Evolutionary conservation across 768 basidiomycete genomes (phyloP), one percentile per base, ranked within the genome.

Genomic region (Cystofilobasidium ferigula): DNA sequence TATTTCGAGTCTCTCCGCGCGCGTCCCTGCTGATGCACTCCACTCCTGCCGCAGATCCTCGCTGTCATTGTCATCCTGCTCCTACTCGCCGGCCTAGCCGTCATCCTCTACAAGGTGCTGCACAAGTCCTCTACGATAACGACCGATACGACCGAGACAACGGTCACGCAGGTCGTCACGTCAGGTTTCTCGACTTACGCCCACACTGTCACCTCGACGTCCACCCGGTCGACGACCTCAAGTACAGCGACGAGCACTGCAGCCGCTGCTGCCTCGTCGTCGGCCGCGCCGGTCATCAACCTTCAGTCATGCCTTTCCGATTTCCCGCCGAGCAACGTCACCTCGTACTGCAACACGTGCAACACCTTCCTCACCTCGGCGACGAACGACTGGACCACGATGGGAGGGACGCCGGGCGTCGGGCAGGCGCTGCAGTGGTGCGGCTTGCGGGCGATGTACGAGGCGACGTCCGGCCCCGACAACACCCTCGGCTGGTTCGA

Each of bases 381-480:
- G 1, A 69, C 67, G 5, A 77, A 75, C 63, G 76, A 77, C 58
- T 77, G 70, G 57, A 56, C 67, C 20, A 72, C 74, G 57, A 68
- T 72, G 0, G 72, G 69, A 5, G 74, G 74, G 61, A 70, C 72
- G 5, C 73, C 73, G 0, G 74, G 74, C 6, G 74, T 75, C 10
- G 75, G 75, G 4, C 70, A 74, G 7, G 74, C 73, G 7, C 60
- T 77, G 5, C 76, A 77, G 65, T 77, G 73, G 61, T 77, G 76
- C 58, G 73, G 73, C 2, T 54, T 77, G 48, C 71, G 73, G 67
- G 70, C 74, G 34, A 65, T 77, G 9, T 70, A 67, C 38, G 63
- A 64, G 60, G 69, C 60, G n/a, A 54, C 61, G 18, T 36, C 67
- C 38, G 36, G 43, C n/a, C 38, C 60, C 20, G 28, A 56, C 9